Conservation (phyloP, 345 rosid genomes). For the Melastoma malabathricum region DNA sequence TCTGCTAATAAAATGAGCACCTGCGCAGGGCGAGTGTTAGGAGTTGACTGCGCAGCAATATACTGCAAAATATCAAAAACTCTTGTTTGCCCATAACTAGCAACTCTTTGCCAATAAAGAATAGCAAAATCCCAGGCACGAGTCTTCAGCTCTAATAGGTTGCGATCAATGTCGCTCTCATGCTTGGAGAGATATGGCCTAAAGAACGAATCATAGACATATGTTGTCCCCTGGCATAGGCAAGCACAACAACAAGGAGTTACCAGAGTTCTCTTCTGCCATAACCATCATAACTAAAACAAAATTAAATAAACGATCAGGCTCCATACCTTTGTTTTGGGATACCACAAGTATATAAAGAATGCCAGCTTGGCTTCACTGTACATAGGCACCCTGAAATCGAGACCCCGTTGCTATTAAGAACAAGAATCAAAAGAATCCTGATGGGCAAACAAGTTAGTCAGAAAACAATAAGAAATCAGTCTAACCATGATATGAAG, state of each 20-base stretch:
- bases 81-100: conserved; percentile 39
- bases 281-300: too few species aligned
- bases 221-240: conserved; percentile 41
- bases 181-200: conserved; percentile 45
- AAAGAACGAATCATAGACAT: conserved; percentile 54
- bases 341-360: conserved; percentile 52
- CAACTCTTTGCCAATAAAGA: conserved; percentile 44
- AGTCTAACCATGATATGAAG: neutral
- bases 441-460: too few species aligned
- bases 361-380: conserved; percentile 60
- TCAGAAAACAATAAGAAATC: too few species aligned
- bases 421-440: too few species aligned
- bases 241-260: neutral
- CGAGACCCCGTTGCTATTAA: neutral
- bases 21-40: conserved; percentile 35
- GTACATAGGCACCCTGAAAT: conserved; percentile 58
- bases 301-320: too few species aligned
- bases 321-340: conserved; percentile 37
- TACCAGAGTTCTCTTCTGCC: neutral
- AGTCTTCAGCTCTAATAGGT: conserved; percentile 38
- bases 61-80: conserved; percentile 36
- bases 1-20: conserved; percentile 17
- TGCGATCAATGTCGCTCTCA: conserved; percentile 53
- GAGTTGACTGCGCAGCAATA: conserved; percentile 35
- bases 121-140: conserved; percentile 38